Percentiles rank a stretch among this genome's conserved stretches.
Conservation (phyloP, 1,284 basidiomycete species). For the Inonotus obliquus region DNA sequence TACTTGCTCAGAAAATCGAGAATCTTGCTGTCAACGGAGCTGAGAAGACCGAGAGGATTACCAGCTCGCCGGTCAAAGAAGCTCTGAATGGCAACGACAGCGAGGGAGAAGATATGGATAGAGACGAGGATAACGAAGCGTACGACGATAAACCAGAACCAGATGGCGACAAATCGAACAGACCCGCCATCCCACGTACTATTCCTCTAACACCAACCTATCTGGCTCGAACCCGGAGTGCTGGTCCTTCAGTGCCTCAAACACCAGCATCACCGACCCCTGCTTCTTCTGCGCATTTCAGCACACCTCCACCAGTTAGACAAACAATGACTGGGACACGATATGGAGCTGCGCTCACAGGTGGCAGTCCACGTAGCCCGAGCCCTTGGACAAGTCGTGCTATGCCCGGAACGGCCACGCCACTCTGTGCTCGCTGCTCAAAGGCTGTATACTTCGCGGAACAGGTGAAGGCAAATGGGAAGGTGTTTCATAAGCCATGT, state of each 20-base stretch:
- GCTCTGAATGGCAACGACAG: not conserved
- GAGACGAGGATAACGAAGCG: not conserved
- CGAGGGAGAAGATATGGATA: not conserved
- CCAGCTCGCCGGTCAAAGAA: not conserved
- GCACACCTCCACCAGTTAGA: conserved; percentile 29
- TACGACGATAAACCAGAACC: not conserved
- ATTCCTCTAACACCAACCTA: conserved; percentile 22
- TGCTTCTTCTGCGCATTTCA: conserved; percentile 23
- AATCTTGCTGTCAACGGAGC: not conserved
- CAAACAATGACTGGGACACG: conserved; percentile 45
- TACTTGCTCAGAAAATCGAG: conserved; percentile 3
- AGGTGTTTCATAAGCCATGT: conserved; percentile 74
- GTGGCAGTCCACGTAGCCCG: not conserved
- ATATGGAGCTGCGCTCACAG: conserved; percentile 41
- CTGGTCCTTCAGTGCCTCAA: conserved; percentile 18
- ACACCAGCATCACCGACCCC: conserved; percentile 23
- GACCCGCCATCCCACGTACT: conserved; percentile 14
- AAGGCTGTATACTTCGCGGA: conserved; percentile 64
- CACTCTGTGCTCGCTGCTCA: conserved; percentile 51
- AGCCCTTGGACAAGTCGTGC: conserved; percentile 29
- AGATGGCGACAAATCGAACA: not conserved
- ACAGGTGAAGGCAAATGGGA: conserved; percentile 69
- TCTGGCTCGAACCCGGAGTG: conserved; percentile 21
- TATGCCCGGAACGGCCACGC: conserved; percentile 31
- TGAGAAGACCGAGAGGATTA: not conserved